Percentiles rank a stretch among this genome's conserved stretches.
Evolutionary conservation across 1,284 basidiomycete genomes (phyloP).

Genomic region (Microbotryomycetes sp.): DNA sequence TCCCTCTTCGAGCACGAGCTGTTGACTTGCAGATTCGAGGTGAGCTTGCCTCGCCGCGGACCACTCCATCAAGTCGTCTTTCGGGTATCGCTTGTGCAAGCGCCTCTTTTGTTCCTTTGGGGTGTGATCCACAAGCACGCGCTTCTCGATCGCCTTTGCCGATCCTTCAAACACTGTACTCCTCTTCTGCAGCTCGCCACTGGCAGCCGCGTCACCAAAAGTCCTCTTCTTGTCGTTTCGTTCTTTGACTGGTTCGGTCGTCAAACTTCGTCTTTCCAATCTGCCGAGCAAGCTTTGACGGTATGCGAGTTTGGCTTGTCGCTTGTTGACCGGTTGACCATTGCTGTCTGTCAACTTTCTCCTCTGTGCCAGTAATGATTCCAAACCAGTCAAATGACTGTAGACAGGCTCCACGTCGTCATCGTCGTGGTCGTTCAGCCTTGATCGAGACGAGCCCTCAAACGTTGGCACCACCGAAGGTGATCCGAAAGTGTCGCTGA

Average conservation of each 20-base stretch:
- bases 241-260: neutral
- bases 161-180: neutral
- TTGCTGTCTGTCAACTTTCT: neutral
- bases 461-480: neutral
- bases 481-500: neutral
- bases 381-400: neutral
- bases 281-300: neutral
- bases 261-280: neutral
- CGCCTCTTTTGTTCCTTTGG: neutral
- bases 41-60: neutral
- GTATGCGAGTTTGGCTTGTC: neutral
- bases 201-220: neutral
- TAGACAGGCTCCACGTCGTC: neutral
- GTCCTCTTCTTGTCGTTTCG: neutral
- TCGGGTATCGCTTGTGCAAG: neutral
- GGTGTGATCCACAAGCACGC: neutral
- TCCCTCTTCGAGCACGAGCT: neutral
- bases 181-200: no score
- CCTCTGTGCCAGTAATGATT: neutral
- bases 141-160: neutral
- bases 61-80: neutral
- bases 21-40: neutral
- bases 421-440: neutral
- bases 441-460: neutral
- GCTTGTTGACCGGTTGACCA: neutral